These are phyloP conservation scores for Mycena maculata DNA, from an alignment of 768 basidiomycete genomes.

Conservation along the genomic window DNA sequence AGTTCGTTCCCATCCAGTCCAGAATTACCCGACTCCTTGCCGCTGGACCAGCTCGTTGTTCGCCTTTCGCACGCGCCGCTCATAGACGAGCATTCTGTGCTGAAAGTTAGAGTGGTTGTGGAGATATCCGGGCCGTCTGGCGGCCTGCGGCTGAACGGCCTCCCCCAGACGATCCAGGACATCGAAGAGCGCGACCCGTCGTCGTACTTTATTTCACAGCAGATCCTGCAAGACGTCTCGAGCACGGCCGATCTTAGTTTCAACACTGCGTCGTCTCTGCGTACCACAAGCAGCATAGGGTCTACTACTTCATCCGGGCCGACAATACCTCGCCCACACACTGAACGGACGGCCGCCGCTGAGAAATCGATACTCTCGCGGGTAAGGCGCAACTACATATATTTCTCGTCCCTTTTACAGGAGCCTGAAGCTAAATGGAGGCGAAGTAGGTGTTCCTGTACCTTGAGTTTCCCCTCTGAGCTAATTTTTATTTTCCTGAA, in stretches of 20 bases:
- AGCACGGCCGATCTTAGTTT: conserved; percentile 78
- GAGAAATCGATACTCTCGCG: conserved; percentile 89
- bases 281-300: conserved; percentile 59
- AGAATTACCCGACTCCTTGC: conserved; percentile 38
- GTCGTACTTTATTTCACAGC: conserved; percentile 67
- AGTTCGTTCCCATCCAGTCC: conserved; percentile 50
- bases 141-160: conserved; percentile 88
- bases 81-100: conserved; percentile 77
- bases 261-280: conserved; percentile 70
- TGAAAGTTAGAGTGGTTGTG: conserved; percentile 83
- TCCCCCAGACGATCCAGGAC: conserved; percentile 74
- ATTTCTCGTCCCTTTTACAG: conserved; percentile 95
- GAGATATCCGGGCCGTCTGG: conserved; percentile 83
- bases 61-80: conserved; percentile 79
- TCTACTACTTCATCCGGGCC: conserved; percentile 50
- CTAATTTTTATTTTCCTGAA: conserved; percentile 42
- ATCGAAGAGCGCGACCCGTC: conserved; percentile 76
- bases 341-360: conserved; percentile 66
- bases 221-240: conserved; percentile 78
- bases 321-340: conserved; percentile 49
- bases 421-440: conserved; percentile 99
- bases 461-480: conserved; percentile 8
- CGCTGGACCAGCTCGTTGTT: conserved; percentile 67
- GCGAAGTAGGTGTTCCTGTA: conserved; percentile 66
- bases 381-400: conserved; percentile 94